A percentile compares a stretch with the other conserved stretches of the same genome.
Evolutionary conservation across 2,329 filamentous ascomycete genomes (phyloP).

Genomic region (Venturia aucupariae): DNA sequence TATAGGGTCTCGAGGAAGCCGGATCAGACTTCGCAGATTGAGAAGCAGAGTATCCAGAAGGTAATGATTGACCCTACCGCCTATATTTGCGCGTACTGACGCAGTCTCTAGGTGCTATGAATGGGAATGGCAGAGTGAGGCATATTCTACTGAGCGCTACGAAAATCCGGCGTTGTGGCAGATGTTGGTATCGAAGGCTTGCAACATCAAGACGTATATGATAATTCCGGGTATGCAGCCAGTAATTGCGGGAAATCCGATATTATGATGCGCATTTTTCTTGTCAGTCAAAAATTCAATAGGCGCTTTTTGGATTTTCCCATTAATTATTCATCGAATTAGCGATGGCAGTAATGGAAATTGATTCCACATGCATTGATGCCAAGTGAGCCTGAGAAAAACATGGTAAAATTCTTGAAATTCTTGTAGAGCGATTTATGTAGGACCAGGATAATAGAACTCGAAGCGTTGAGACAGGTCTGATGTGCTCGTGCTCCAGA

Average conservation of each 20-base stretch:
- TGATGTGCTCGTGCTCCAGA: too few relatives aligned
- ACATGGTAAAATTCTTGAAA: too few relatives aligned
- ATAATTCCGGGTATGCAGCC: not conserved
- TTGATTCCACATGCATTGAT: too few relatives aligned
- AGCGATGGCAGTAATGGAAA: too few relatives aligned
- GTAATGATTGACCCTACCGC: not conserved
- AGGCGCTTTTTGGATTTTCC: too few relatives aligned
- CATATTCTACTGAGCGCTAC: not conserved
- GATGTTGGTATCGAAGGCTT: not conserved
- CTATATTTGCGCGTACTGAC: not conserved
- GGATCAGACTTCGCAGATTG: constrained; percentile 80
- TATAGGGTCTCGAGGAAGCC: constrained; percentile 77
- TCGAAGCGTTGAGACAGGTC: too few relatives aligned
- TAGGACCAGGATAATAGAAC: too few relatives aligned
- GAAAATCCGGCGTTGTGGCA: not conserved
- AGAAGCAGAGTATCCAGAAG: constrained; percentile 41
- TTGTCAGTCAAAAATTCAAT: not conserved
- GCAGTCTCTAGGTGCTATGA: not conserved
- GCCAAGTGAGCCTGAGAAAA: too few relatives aligned
- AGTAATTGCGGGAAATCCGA: not conserved
- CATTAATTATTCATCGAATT: too few relatives aligned
- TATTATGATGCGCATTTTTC: not conserved
- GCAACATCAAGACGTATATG: not conserved
- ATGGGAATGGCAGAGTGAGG: not conserved
- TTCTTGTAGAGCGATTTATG: too few relatives aligned